These are phyloP conservation scores for Linum trigynum DNA, from an alignment of 345 rosid genomes.

Conservation along the genomic window DNA sequence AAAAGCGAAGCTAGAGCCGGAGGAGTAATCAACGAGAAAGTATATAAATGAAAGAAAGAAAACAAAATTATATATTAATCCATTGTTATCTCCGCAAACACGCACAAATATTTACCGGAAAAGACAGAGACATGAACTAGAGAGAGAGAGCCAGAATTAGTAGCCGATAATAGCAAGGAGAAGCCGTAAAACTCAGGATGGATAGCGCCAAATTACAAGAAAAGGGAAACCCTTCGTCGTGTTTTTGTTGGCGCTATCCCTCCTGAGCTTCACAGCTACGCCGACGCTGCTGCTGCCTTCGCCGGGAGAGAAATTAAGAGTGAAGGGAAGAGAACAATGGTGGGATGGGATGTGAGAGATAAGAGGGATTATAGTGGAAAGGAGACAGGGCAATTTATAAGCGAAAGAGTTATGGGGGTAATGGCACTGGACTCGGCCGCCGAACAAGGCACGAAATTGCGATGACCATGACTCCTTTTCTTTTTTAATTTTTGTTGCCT, in stretches of 20 bases:
- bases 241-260: constrained; percentile 55
- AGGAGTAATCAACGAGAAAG: background rate
- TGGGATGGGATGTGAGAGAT: too few species aligned
- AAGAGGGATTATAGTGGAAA: too few species aligned
- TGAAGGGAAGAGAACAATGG: too few species aligned
- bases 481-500: too few species aligned
- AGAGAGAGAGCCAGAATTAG: background rate
- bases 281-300: constrained; percentile 13
- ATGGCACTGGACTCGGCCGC: too few species aligned
- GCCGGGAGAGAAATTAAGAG: too few species aligned
- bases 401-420: too few species aligned
- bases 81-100: background rate
- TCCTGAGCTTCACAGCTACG: constrained; percentile 70
- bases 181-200: constrained; percentile 59
- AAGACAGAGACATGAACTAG: background rate
- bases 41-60: background rate
- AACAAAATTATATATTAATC: background rate
- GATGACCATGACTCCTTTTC: too few species aligned
- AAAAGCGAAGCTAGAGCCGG: too few species aligned
- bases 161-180: constrained; percentile 24
- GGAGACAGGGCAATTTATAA: too few species aligned
- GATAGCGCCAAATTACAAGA: constrained; percentile 48
- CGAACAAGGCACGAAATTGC: too few species aligned
- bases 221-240: background rate
- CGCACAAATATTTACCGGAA: background rate